Conservation (phyloP, 2,329 filamentous ascomycete species). For the Neonectria faginata region DNA sequence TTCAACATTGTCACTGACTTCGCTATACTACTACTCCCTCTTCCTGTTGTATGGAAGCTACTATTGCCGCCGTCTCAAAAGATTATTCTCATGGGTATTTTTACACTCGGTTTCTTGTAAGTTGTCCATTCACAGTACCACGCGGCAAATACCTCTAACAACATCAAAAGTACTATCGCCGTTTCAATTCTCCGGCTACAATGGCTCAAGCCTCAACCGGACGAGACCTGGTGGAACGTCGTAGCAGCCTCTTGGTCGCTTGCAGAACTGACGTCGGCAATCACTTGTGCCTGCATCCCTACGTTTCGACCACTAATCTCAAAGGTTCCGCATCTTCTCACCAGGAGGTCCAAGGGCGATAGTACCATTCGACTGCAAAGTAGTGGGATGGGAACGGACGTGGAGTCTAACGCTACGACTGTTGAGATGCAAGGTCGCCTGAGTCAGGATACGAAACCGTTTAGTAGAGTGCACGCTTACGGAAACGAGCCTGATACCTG, state of each 20-base stretch:
- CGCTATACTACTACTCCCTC: constrained; percentile 26
- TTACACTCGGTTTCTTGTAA: constrained; percentile 35
- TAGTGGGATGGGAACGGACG: neutral
- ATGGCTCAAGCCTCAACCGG: constrained; percentile 13
- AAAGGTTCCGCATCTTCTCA: neutral
- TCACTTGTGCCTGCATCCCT: constrained; percentile 35
- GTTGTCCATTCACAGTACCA: accelerated
- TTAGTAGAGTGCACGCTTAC: neutral
- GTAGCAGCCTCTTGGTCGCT: constrained; percentile 29
- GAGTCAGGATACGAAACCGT: constrained; percentile 1
- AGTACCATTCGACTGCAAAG: neutral
- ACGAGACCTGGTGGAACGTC: constrained; percentile 31
- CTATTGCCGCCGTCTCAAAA: constrained; percentile 31
- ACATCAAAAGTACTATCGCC: constrained; percentile 12
- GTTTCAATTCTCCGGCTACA: constrained; percentile 30
- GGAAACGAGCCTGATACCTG: neutral
- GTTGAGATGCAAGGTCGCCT: neutral
- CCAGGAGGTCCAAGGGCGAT: accelerated
- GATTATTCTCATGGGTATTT: constrained; percentile 19
- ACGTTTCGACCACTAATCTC: constrained; percentile 29
- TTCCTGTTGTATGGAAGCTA: constrained; percentile 32
- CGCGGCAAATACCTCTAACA: accelerated
- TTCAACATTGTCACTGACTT: constrained; percentile 36
- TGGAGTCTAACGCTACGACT: constrained; percentile 5
- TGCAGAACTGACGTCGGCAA: constrained; percentile 29